Evolutionary conservation across 2,329 filamentous ascomycete genomes (phyloP).

Genomic region (Alternaria solani): DNA sequence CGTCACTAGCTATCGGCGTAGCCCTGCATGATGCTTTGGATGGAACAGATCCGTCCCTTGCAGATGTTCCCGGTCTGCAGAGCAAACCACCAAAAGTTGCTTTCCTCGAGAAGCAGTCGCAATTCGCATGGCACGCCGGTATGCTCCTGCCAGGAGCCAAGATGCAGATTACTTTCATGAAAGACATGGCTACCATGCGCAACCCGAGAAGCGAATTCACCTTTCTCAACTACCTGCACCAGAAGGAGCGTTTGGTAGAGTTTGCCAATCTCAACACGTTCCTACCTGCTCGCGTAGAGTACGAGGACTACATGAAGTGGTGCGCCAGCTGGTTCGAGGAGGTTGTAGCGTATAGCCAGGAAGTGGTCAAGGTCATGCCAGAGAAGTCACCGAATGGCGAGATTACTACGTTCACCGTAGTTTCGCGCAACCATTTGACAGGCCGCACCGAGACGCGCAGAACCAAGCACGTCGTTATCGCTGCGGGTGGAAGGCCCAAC

Average conservation of each 20-base stretch:
- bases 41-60: slow-evolving; percentile 47
- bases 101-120: slow-evolving; percentile 84
- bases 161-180: slow-evolving; percentile 98
- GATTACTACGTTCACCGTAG: slow-evolving; percentile 72
- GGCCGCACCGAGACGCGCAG: slow-evolving; percentile 63
- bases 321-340: slow-evolving; percentile 80
- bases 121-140: slow-evolving; percentile 91
- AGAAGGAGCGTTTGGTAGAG: slow-evolving; percentile 80
- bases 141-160: slow-evolving; percentile 93
- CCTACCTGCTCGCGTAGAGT: slow-evolving; percentile 83
- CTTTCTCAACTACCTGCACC: slow-evolving; percentile 92
- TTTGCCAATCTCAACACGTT: slow-evolving; percentile 94
- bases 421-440: slow-evolving; percentile 68
- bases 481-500: slow-evolving; percentile 71
- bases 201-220: slow-evolving; percentile 92
- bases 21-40: slow-evolving; percentile 79
- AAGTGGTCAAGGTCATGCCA: slow-evolving; percentile 76
- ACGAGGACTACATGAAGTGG: slow-evolving; percentile 96
- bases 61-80: slow-evolving; percentile 46
- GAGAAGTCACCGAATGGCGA: slow-evolving; percentile 60
- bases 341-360: slow-evolving; percentile 77
- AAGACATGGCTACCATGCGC: slow-evolving; percentile 89
- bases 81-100: slow-evolving; percentile 71
- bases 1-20: slow-evolving; percentile 86
- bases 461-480: slow-evolving; percentile 74